These are phyloP conservation scores for Juglanconis oblonga DNA, from an alignment of 2,329 filamentous ascomycete species.

Conservation along the genomic window DNA sequence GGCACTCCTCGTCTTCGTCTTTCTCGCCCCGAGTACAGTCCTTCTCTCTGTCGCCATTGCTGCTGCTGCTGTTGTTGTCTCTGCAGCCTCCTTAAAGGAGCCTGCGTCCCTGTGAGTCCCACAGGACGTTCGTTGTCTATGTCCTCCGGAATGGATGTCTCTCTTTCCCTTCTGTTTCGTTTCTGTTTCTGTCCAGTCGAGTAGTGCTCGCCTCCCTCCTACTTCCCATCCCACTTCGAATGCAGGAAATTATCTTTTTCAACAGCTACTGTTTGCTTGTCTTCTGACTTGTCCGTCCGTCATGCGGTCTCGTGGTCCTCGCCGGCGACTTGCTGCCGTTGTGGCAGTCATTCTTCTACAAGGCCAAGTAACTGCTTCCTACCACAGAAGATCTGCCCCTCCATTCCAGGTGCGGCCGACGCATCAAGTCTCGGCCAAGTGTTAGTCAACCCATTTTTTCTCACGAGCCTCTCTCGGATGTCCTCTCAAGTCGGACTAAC, in stretches of 20 bases:
- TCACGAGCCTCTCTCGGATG: background rate
- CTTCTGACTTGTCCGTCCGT: background rate
- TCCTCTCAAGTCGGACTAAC: background rate
- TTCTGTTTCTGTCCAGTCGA: background rate
- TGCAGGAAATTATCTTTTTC: background rate
- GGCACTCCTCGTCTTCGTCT: background rate
- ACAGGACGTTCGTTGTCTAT: too few species aligned
- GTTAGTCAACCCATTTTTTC: background rate
- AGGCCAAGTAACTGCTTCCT: slow-evolving; percentile 22
- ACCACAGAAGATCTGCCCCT: slow-evolving; percentile 20
- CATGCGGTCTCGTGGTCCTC: background rate
- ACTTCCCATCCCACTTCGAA: background rate
- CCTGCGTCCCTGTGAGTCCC: too few species aligned
- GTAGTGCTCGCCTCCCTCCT: background rate
- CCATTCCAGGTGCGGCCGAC: slow-evolving; percentile 12
- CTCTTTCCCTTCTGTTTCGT: background rate
- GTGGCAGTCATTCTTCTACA: slow-evolving; percentile 15
- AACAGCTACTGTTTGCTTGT: background rate
- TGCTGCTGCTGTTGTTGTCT: too few species aligned
- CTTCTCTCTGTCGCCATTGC: background rate
- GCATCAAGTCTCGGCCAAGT: background rate
- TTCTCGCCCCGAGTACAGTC: background rate
- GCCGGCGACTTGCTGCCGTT: slow-evolving; percentile 4
- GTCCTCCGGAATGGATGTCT: background rate
- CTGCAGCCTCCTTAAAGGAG: too few species aligned